Conservation (phyloP, 148 eudicot genomes). For the Rheum nobile region DNA sequence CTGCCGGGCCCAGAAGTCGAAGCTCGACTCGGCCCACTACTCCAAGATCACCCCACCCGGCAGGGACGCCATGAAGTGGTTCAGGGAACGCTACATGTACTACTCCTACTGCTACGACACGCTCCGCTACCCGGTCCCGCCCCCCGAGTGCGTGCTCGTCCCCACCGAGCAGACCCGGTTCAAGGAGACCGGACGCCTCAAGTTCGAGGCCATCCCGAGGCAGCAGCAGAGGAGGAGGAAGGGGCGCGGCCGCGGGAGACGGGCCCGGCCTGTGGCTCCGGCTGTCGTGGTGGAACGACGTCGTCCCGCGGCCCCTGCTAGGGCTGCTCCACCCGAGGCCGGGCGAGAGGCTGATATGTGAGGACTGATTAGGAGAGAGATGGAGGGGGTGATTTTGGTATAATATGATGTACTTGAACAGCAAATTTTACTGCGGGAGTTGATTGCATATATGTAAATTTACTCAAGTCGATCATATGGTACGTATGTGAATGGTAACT, state of each 20-base stretch:
- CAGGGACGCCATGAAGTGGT: conserved; percentile 49
- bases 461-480: background rate
- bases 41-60: conserved; percentile 39
- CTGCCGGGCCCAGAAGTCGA: conserved; percentile 25
- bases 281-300: background rate
- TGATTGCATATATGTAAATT: background rate
- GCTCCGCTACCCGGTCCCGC: conserved; percentile 40
- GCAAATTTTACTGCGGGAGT: background rate
- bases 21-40: conserved; percentile 30
- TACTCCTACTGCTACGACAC: conserved; percentile 75
- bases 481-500: conserved; percentile 1
- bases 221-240: conserved; percentile 16
- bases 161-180: conserved; percentile 48
- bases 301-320: background rate
- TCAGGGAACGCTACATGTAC: conserved; percentile 67
- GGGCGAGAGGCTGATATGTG: background rate
- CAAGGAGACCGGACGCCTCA: conserved; percentile 56
- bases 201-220: conserved; percentile 37
- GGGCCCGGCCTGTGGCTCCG: background rate
- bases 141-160: conserved; percentile 64
- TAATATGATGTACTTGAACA: background rate
- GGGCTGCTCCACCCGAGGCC: conserved; percentile 6
- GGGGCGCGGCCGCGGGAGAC: conserved; percentile 5
- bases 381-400: background rate
- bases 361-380: background rate